These are phyloP conservation scores for Entomophthora muscae DNA, from an alignment of 371 early-diverging fungal species.

Conservation along the genomic window DNA sequence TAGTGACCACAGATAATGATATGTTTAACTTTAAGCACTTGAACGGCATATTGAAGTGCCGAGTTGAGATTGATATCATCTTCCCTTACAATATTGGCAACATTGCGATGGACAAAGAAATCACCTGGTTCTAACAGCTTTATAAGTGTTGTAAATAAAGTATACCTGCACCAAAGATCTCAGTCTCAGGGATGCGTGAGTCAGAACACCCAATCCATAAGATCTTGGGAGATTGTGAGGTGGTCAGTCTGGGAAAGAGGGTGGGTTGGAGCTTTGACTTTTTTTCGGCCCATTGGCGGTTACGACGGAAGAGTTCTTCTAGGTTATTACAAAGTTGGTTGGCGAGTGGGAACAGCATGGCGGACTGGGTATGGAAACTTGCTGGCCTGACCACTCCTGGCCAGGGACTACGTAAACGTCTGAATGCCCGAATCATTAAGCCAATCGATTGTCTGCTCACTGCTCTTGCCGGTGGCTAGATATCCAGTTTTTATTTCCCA, in stretches of 20 bases:
- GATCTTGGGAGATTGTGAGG: slow-evolving; percentile 59
- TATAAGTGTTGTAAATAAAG: slow-evolving; percentile 7
- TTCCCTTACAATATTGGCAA: slow-evolving; percentile 74
- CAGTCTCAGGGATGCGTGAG: slow-evolving; percentile 68
- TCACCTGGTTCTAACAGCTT: slow-evolving; percentile 48
- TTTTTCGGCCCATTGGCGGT: neutral
- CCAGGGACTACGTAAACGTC: neutral
- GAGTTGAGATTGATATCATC: slow-evolving; percentile 66
- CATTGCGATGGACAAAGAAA: slow-evolving; percentile 88
- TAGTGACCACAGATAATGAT: slow-evolving; percentile 88
- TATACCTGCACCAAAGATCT: slow-evolving; percentile 13
- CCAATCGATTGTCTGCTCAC: too few relatives aligned
- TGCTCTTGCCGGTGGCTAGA: too few relatives aligned
- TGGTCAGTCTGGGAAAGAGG: neutral
- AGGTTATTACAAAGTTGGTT: neutral
- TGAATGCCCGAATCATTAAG: too few relatives aligned
- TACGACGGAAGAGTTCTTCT: neutral
- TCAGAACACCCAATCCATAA: slow-evolving; percentile 92
- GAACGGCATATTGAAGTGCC: slow-evolving; percentile 84
- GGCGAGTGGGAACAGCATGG: neutral
- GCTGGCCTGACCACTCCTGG: neutral
- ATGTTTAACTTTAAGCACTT: slow-evolving; percentile 76
- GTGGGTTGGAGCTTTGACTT: neutral
- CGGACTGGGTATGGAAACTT: neutral
- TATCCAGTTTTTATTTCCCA: too few relatives aligned